A percentile compares a stretch with the other conserved stretches of the same genome.
These are phyloP conservation scores for Carex littledalei DNA, from an alignment of 176 grass and related monocot genomes.

Conservation along the genomic window DNA sequence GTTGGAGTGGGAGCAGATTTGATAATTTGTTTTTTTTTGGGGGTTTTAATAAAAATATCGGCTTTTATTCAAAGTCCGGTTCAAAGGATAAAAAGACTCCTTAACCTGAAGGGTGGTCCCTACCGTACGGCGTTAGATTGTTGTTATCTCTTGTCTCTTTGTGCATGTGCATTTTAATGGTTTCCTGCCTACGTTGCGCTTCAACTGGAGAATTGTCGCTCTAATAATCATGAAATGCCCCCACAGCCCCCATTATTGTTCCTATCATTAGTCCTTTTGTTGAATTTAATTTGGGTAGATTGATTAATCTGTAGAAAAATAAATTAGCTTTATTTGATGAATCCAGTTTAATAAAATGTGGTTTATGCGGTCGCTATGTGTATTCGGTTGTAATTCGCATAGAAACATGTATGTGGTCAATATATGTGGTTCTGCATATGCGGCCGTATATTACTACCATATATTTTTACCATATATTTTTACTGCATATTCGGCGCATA, in stretches of 20 bases:
- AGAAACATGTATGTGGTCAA: no score
- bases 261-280: neutral
- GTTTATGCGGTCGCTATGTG: no score
- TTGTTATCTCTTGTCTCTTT: neutral
- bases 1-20: no score
- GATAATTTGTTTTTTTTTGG: no score
- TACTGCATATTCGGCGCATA: no score
- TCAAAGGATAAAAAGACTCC: neutral
- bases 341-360: no score
- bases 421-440: no score
- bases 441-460: no score
- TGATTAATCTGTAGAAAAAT: neutral
- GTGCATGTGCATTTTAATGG: neutral
- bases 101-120: neutral
- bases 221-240: neutral
- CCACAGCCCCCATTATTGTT: neutral
- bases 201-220: neutral
- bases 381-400: no score
- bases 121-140: no score
- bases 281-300: neutral
- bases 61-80: neutral
- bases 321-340: neutral
- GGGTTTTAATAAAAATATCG: no score
- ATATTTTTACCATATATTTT: no score
- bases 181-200: neutral